Evolutionary conservation across 2,329 filamentous ascomycete genomes (phyloP), one percentile per base, ranked within the genome.

Genomic region (Fusarium graminum): DNA sequence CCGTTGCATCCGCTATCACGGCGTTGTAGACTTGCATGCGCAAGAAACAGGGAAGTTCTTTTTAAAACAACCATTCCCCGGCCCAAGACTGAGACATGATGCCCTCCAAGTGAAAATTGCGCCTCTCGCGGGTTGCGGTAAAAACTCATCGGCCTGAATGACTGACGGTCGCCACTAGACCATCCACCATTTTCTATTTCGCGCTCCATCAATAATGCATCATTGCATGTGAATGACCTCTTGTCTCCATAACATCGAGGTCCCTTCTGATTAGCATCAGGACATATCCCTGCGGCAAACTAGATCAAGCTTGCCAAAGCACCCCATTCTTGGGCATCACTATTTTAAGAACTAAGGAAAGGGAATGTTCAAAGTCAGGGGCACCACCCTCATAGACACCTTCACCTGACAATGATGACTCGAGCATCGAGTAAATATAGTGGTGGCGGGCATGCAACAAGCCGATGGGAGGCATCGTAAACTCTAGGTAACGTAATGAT

Each of bases 321-420:
- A 59, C 61, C 28, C 50, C 22, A 52, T 52, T 42, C 54, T 29
- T n/a, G 29, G 41, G 36, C 50, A 30, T 60, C 30, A 41, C 71
- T 72, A 73, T 73, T 73, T 71, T 72, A 73, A 63, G 69, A 61
- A 45, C 36, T 52, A 63, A 63, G 63, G 25, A 58, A 69, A 56
- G 71, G 69, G 68, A 72, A 72, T 72, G 71, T 70, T 67, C 69
- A 72, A 72, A 73, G 71, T 70, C 68, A 73, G 71, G 71, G 71
- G 69, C 47, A 71, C 66, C 69, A 67, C 69, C 71, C 55, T 63
- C 46, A 65, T 46, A 57, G 66, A 36, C 56, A 49, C 42, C 40
- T 54, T 53, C 41, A 63, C 41, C 52, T 54, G 41, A 43, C 53
- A 47, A 51, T 40, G 49, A 51, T 45, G 54, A 54, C 54, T 56